phyloP scores from a whole-genome alignment of 768 basidiomycete genomes.

The Gymnopilus dilepis region DNA sequence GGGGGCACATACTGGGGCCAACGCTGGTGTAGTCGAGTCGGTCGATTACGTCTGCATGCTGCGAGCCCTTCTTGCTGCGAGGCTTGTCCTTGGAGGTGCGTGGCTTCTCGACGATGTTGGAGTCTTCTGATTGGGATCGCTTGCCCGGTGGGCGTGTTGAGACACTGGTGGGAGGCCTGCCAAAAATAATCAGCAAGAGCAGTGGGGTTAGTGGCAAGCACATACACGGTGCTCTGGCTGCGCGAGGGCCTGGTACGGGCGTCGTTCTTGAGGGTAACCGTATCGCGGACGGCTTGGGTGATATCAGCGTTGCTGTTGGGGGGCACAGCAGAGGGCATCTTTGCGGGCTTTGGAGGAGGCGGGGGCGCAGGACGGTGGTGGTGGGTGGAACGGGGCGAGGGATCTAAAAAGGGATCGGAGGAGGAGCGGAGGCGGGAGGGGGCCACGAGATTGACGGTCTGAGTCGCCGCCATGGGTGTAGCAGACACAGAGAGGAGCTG shows the following conservation, averaged over 20 bases:
- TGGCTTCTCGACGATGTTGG: conserved; percentile 41
- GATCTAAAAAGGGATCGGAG: conserved; percentile 61
- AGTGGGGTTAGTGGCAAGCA: conserved; percentile 25
- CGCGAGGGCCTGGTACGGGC: conserved; percentile 58
- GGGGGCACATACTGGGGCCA: conserved; percentile 69
- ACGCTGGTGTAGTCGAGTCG: conserved; percentile 86
- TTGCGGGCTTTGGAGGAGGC: conserved; percentile 43
- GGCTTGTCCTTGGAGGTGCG: conserved; percentile 46
- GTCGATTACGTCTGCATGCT: conserved; percentile 90
- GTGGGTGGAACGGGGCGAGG: conserved; percentile 24
- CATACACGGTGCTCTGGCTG: conserved; percentile 62
- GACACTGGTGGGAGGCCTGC: conserved; percentile 26
- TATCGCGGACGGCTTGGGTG: conserved; percentile 70
- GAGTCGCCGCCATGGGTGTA: neutral
- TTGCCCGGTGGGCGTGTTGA: conserved; percentile 40
- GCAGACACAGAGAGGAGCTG: neutral
- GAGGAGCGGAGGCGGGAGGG: conserved; percentile 49
- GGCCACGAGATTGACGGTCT: conserved; percentile 12
- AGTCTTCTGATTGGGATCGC: conserved; percentile 55
- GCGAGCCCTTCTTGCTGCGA: conserved; percentile 71
- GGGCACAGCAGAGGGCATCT: conserved; percentile 38
- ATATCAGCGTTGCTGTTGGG: conserved; percentile 45
- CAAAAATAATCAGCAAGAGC: conserved; percentile 21
- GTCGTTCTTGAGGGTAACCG: conserved; percentile 51
- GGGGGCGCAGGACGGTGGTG: conserved; percentile 34